Base-by-base conservation (phyloP, 192 early-diverging fungal genomes). In the Geranomyces variabilis region DNA sequence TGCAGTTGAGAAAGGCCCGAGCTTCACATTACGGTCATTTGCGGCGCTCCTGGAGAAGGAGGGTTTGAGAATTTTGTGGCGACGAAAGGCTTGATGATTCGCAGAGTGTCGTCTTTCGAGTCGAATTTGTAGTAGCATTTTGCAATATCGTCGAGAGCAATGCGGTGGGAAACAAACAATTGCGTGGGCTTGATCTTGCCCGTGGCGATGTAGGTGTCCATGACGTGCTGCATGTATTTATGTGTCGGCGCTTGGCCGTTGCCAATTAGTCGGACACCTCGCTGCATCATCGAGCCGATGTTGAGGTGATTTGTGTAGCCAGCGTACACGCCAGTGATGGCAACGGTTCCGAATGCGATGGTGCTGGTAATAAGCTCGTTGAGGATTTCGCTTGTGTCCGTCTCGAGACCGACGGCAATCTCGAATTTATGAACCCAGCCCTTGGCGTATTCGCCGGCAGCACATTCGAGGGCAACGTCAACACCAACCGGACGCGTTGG, bases 361-460 rank as follows among this genome's bases (percentile, higher is more conserved):
- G 71, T 71, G n/a, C 72, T 49, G 19, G 69, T 69, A 28, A 86
- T 63, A 62, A 76, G 73, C 68, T 86, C 84, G 31, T 82, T 81
- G 15, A 81, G 44, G 21, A 68, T 49, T 43, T 86, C 84, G 33
- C 58, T 66, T 14, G 78, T 74, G 67, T 86, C 83, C 3, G 84
- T 86, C 72, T 86, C 84, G 36, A 85, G 44, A 7, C 75, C 75
- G 26, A 86, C 21, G 28, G 71, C 73, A n/a, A 72, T 66, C 68
- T 84, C 73, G 9, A 79, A 30, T 55, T 73, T 83, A 56, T 86
- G 84, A 14, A 71, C n/a, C 15, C 73, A 29, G 9, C 62, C 28
- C 69, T 79, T 84, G 14, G 81, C 74, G 60, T 83, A 86, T 12
- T 81, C 73, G n/a, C 78, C 80, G 31, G 78, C 84, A 0, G 76